Evolutionary conservation across 116 monocot species (phyloP), one percentile per base, ranked within the genome.

Genomic region (Iris pallida): DNA sequence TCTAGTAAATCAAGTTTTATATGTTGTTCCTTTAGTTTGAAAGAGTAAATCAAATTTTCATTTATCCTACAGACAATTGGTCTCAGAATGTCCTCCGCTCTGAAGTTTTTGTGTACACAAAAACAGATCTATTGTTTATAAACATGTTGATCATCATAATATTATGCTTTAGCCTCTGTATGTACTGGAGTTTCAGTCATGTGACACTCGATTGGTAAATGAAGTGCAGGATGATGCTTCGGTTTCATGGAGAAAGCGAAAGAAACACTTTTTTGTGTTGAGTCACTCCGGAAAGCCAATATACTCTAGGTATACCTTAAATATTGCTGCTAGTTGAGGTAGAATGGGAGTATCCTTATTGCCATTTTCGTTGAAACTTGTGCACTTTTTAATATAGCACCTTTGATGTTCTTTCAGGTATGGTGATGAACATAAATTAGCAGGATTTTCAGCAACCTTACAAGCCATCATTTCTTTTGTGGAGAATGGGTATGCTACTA

Each of bases 401-500:
- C 41, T 68, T 73, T 53, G 15, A 42, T 66, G 53, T 43, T 53
- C 52, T 63, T 80, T 59, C 54, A 97, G 97, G 85, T 97, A 97
- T 71, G 97, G 97, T 45, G 97, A 92, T 85, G 97, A 97, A 69
- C 87, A 97, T 73, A 97, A 97, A 60, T 75, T 97, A 53, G 97
- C 97, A 12, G 97, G 97, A 68, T 97, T 97, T 68, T 89, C 97
- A 44, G 97, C 97, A 70, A 97, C 97, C 14, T 79, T 97, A 68
- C 97, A 97, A 72, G 97, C 97, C 58, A 97, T 97, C 61, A 97
- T 97, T 76, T 97, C 97, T 20, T 97, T 92, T 76, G 97, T 97
- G 72, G 92, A 97, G 76, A 89, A 90, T 72, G 78, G 97, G 97
- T 97, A 81, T 72, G 64, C 40, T 79, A 58, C 44, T 68, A 44